phyloP scores from a whole-genome alignment of 805 yeast genomes.

The Jamesozyma hellenica region DNA sequence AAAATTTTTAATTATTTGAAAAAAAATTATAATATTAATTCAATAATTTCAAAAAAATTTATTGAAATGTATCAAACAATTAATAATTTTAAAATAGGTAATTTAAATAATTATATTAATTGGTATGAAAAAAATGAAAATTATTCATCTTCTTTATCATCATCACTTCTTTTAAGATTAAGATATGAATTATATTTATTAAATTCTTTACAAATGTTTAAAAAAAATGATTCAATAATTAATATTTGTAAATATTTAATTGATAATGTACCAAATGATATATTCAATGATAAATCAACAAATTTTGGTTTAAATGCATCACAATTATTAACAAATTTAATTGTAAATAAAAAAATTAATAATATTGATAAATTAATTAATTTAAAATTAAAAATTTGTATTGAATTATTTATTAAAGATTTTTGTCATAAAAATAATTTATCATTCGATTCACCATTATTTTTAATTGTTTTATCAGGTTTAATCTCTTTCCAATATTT shows the following conservation, averaged over 20 bases:
- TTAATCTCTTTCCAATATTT: conserved; percentile 44
- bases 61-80: conserved; percentile 36
- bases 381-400: conserved; percentile 17
- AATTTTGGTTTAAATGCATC: conserved; percentile 25
- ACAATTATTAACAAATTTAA: conserved; percentile 33
- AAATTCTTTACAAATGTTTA: conserved; percentile 14
- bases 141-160: neutral
- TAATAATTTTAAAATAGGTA: conserved; percentile 27
- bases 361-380: conserved; percentile 18
- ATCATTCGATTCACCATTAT: conserved; percentile 45
- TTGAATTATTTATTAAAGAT: conserved; percentile 35
- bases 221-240: conserved; percentile 9
- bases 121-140: conserved; percentile 34
- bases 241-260: conserved; percentile 34
- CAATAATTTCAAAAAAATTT: conserved; percentile 30
- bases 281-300: conserved; percentile 32
- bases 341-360: conserved; percentile 14
- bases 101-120: conserved; percentile 37
- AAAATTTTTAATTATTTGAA: conserved; percentile 22
- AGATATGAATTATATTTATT: conserved; percentile 20
- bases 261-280: conserved; percentile 24
- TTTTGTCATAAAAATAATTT: conserved; percentile 41
- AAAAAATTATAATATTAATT: conserved; percentile 24
- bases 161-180: conserved; percentile 1
- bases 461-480: conserved; percentile 41